Percentiles rank a stretch among this genome's conserved stretches.
Conservation (phyloP, 2,329 filamentous ascomycete species). For the Thielaviopsis euricoi region DNA sequence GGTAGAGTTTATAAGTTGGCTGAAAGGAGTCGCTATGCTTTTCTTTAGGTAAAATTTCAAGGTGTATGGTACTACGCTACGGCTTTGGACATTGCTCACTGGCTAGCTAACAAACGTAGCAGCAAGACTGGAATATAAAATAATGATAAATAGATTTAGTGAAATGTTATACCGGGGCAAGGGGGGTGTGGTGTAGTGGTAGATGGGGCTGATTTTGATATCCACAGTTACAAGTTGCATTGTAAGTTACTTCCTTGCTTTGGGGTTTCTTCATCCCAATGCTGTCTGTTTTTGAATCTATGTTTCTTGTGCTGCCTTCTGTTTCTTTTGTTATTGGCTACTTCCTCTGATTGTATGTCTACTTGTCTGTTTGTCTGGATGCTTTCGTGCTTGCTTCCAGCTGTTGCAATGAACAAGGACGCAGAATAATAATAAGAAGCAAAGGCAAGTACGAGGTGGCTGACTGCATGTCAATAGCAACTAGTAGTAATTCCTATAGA, state of each 20-base stretch:
- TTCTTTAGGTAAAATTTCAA: no score
- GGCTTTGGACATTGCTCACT: no score
- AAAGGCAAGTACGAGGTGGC: no score
- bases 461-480: no score
- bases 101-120: no score
- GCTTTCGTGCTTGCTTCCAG: no score
- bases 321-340: background rate
- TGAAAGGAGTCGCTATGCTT: background rate
- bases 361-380: no score
- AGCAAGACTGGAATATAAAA: background rate
- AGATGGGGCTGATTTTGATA: background rate
- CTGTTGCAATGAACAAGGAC: no score
- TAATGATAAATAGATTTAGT: background rate
- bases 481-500: no score
- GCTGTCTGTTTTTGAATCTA: background rate
- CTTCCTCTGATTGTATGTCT: background rate
- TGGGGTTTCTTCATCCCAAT: background rate
- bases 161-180: background rate
- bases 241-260: background rate
- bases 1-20: background rate
- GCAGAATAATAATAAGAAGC: no score
- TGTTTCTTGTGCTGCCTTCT: slow-evolving; percentile 10
- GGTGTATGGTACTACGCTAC: no score
- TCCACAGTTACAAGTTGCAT: background rate
- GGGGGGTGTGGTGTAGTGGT: background rate